Evolutionary conservation across 106 monocot species (phyloP).

Genomic region (Agapanthus africanus): DNA sequence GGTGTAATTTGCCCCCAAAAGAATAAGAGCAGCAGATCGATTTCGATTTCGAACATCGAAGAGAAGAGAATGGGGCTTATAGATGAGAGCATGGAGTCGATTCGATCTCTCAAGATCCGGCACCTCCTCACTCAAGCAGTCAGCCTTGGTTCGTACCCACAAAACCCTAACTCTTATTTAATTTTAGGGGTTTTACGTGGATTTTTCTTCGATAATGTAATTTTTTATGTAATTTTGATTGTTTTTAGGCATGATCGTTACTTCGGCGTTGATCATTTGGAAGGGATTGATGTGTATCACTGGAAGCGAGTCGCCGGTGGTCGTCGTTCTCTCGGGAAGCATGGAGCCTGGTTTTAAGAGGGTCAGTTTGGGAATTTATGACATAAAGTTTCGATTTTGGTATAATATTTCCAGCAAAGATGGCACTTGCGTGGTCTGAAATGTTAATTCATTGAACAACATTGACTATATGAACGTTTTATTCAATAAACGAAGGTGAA

Average conservation of each 20-base stretch:
- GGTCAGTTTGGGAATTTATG: conserved; percentile 17
- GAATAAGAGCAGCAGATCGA: too few species aligned
- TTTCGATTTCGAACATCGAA: too few species aligned
- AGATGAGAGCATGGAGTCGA: conserved; percentile 37
- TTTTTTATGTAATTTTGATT: not conserved
- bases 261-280: conserved; percentile 49
- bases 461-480: too few species aligned
- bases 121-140: conserved; percentile 55
- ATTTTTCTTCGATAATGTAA: not conserved
- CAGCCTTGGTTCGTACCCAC: conserved; percentile 39
- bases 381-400: too few species aligned
- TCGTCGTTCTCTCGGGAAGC: conserved; percentile 57
- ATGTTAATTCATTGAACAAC: too few species aligned
- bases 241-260: conserved; percentile 33
- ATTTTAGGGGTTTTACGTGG: not conserved
- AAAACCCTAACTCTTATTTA: not conserved
- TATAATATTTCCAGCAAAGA: too few species aligned
- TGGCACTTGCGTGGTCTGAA: too few species aligned
- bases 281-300: conserved; percentile 46
- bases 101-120: conserved; percentile 61
- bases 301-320: conserved; percentile 51
- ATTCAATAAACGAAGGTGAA: too few species aligned
- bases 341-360: conserved; percentile 59
- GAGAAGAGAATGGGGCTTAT: conserved; percentile 32
- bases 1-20: too few species aligned